These are phyloP conservation scores for Leucogyrophana mollusca DNA, from an alignment of 768 basidiomycete species.

Conservation along the genomic window DNA sequence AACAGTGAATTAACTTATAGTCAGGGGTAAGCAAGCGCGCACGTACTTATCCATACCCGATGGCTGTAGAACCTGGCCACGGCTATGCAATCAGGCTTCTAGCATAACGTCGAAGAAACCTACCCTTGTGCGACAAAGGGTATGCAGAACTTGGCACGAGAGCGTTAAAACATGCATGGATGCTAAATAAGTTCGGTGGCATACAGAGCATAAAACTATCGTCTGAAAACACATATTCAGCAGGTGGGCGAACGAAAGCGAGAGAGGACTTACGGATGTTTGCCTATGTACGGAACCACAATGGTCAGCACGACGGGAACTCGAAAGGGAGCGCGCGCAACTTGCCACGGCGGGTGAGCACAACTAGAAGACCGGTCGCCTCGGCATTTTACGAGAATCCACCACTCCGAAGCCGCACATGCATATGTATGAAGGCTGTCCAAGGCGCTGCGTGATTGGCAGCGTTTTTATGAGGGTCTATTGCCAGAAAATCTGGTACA, in stretches of 20 bases:
- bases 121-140: slow-evolving; percentile 3
- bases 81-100: not conserved
- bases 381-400: too few relatives aligned
- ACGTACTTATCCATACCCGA: slow-evolving; percentile 7
- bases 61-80: slow-evolving; percentile 3
- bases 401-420: not conserved
- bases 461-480: slow-evolving; percentile 1
- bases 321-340: too few relatives aligned
- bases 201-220: not conserved
- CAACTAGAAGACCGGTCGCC: too few relatives aligned
- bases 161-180: not conserved
- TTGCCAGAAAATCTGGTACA: too few relatives aligned
- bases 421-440: not conserved
- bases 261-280: too few relatives aligned
- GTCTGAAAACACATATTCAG: too few relatives aligned
- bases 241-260: too few relatives aligned
- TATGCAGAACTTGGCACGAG: not conserved
- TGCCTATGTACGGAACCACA: too few relatives aligned
- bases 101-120: not conserved
- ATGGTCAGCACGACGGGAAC: too few relatives aligned
- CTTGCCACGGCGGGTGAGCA: too few relatives aligned
- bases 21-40: not conserved
- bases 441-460: not conserved
- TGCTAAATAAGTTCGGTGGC: not conserved
- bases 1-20: not conserved